Evolutionary conservation across 805 yeast species (phyloP), one percentile per base, ranked within the genome.

Genomic region (Cyberlindnera nakhonratchasimensis): DNA sequence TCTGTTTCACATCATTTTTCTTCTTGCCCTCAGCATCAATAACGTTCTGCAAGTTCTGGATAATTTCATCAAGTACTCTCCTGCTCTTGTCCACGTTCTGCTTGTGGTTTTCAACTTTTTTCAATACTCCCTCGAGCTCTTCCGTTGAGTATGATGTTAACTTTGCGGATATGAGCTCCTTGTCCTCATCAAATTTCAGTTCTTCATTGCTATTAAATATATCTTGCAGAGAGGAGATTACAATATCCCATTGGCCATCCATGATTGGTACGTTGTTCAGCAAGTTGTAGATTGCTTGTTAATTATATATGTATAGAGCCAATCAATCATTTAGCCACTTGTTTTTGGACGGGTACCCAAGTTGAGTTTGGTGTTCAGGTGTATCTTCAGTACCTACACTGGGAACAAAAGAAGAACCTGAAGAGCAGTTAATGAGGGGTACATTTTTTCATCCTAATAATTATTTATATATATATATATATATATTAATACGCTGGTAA

Each of bases 181-280:
- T 45, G 19, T 58, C 53, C 25, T 63, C 67, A 47, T 80, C 82
- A 43, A 82, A 74, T 3, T 74, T 59, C 5, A 67, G 57, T 12
- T 73, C 67, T 51, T 79, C 86, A 53, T 80, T 80, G 21, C 78
- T 69, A 48, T 77, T 81, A 59, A 79, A 79, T 10, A 81, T 70
- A 51, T 82, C 89, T 57, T 82, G 89, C 16, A 83, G 63, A 2
- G 84, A 79, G 6, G 87, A 71, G 3, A 79, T 66, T 6, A 80
- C 80, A 23, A 75, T 72, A 52, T 80, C 85, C 91, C 91, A 83
- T 52, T 76, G 72, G 1, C 82, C 79, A 20, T 77, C 82, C 69
- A 75, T 72, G 42, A 2, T 39, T 6, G 16, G 16, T 14, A 26
- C n/a, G n/a, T n/a, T n/a, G n/a, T n/a, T n/a, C n/a, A n/a, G n/a